Evolutionary conservation across 164 flowering plant species (phyloP).

Genomic region (Annona squamosa): DNA sequence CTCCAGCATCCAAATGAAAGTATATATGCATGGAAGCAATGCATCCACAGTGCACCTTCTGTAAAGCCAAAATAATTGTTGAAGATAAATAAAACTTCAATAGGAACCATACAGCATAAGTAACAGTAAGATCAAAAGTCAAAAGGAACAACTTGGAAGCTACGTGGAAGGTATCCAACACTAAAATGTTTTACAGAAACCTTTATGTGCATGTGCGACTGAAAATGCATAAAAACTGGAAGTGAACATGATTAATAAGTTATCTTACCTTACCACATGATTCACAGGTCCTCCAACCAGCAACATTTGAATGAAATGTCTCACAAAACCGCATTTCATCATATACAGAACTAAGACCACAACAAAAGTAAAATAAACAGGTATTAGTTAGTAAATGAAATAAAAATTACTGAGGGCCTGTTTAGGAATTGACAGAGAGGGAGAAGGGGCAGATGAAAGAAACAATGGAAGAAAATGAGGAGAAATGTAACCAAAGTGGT

Average conservation of each 20-base stretch:
- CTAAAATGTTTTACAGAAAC: not conserved
- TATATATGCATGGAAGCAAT: slow-evolving; percentile 60
- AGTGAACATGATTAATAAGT: not conserved
- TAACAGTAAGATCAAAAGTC: slow-evolving; percentile 1
- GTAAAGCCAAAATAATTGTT: slow-evolving; percentile 18
- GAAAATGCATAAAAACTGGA: not conserved
- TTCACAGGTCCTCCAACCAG: slow-evolving; percentile 91
- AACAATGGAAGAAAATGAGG: too few relatives aligned
- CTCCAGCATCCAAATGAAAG: slow-evolving; percentile 76
- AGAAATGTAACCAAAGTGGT: too few relatives aligned
- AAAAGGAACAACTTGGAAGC: slow-evolving; percentile 4
- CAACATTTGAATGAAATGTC: slow-evolving; percentile 50
- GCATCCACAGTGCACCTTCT: slow-evolving; percentile 94
- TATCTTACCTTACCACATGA: slow-evolving; percentile 72
- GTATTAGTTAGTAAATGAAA: not conserved
- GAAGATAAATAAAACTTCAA: not conserved
- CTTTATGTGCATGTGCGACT: not conserved
- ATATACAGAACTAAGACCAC: slow-evolving; percentile 45
- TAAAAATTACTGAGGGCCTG: not conserved
- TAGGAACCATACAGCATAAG: slow-evolving; percentile 1
- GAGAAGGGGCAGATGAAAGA: not conserved
- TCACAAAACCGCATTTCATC: slow-evolving; percentile 54
- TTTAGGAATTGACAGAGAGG: not conserved
- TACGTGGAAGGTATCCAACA: not conserved
- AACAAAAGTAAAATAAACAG: not conserved